phyloP scores from a whole-genome alignment of 106 monocot genomes.

The Dendrobium catenatum region DNA sequence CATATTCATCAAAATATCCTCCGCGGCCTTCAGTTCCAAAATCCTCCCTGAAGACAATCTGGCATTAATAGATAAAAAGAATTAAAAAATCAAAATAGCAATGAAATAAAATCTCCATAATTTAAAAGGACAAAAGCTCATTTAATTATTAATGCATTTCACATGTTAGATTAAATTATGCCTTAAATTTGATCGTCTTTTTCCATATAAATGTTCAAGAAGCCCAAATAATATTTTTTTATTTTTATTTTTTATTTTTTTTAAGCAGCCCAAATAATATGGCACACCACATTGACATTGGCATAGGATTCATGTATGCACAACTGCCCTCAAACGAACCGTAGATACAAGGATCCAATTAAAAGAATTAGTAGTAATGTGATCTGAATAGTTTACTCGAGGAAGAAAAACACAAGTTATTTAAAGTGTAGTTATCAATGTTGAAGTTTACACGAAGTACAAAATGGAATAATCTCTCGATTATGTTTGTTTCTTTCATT shows the following conservation, averaged over 20 bases:
- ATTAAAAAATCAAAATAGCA: conserved; percentile 4
- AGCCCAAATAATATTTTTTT: not conserved
- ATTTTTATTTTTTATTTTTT: no score
- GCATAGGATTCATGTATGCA: not conserved
- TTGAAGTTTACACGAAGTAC: not conserved
- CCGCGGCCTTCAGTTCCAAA: conserved; percentile 99
- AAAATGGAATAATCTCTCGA: not conserved
- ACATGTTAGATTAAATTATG: not conserved
- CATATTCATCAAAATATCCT: conserved; percentile 99
- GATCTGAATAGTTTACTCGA: not conserved
- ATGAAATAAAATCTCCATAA: not conserved
- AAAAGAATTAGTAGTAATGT: not conserved
- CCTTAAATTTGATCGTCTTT: not conserved
- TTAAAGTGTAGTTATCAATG: not conserved
- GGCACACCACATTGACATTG: not conserved
- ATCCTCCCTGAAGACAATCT: conserved; percentile 98
- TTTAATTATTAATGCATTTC: not conserved
- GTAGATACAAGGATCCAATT: not conserved
- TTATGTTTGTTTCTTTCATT: not conserved
- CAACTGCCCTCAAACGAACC: not conserved
- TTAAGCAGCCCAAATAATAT: not conserved
- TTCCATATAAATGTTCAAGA: not conserved
- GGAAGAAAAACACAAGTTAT: not conserved
- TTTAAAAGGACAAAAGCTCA: not conserved
- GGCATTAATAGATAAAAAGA: conserved; percentile 10